These are phyloP conservation scores for Cercophora scortea DNA, from an alignment of 495 filamentous ascomycete species.

Conservation along the genomic window DNA sequence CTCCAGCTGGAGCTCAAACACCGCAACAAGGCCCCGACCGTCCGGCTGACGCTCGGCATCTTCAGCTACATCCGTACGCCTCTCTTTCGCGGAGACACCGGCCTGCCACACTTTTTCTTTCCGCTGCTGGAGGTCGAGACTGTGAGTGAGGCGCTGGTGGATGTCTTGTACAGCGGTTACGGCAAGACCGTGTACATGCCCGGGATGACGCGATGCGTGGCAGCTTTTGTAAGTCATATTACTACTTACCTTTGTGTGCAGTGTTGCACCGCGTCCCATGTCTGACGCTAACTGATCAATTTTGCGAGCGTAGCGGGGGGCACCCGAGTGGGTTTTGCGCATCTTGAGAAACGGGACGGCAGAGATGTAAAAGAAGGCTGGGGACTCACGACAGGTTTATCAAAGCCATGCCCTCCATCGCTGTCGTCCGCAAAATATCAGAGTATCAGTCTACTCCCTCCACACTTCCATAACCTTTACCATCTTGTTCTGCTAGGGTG, in stretches of 20 bases:
- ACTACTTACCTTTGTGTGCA: not conserved
- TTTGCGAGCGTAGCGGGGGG: constrained; percentile 1
- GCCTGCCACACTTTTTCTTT: constrained; percentile 22
- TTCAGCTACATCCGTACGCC: constrained; percentile 30
- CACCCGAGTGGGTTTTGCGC: constrained; percentile 3
- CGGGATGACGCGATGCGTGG: constrained; percentile 22
- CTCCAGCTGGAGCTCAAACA: constrained; percentile 15
- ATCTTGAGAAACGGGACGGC: not conserved
- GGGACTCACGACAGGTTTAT: too few species aligned
- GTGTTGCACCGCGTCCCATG: too few species aligned
- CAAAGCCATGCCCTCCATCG: too few species aligned
- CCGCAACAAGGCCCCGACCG: constrained; percentile 19
- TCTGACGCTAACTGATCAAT: not conserved
- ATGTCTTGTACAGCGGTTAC: constrained; percentile 24
- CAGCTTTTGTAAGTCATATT: constrained; percentile 22
- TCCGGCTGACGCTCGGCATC: constrained; percentile 22
- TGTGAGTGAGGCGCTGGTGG: constrained; percentile 25
- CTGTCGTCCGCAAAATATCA: too few species aligned
- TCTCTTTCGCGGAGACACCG: constrained; percentile 18
- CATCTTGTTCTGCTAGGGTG: too few species aligned
- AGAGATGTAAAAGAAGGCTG: not conserved
- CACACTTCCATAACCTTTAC: too few species aligned
- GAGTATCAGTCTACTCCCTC: too few species aligned
- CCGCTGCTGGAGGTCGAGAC: constrained; percentile 32
- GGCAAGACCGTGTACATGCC: constrained; percentile 26